These are phyloP conservation scores for Elsinoe ampelina DNA, from an alignment of 2,329 filamentous ascomycete genomes.

Conservation along the genomic window DNA sequence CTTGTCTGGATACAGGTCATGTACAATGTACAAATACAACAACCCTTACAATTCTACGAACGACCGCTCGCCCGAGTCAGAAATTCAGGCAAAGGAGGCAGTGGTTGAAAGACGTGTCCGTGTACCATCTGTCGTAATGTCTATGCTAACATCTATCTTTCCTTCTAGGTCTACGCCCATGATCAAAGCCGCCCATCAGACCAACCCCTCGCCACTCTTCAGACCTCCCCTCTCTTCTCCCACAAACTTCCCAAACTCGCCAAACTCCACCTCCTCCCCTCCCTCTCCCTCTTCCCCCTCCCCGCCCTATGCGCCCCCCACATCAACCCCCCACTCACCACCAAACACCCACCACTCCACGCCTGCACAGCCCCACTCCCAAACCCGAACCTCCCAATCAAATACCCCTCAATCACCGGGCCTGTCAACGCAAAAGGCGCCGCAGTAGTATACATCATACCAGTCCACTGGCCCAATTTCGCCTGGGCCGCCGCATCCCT, in stretches of 20 bases:
- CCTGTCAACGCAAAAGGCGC: constrained; percentile 38
- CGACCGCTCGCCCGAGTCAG: too few species aligned
- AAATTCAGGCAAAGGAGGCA: too few species aligned
- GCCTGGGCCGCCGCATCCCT: constrained; percentile 23
- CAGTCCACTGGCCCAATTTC: constrained; percentile 43
- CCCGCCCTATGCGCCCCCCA: constrained; percentile 19
- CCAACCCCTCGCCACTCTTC: too few species aligned
- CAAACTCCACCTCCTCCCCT: constrained; percentile 12
- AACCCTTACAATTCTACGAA: neutral
- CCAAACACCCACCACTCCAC: constrained; percentile 37
- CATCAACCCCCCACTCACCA: constrained; percentile 36
- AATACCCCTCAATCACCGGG: constrained; percentile 39
- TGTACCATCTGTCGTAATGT: too few species aligned
- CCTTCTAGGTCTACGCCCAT: too few species aligned
- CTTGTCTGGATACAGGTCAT: neutral
- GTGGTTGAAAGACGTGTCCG: too few species aligned
- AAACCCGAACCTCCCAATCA: constrained; percentile 32
- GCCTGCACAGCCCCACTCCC: constrained; percentile 39
- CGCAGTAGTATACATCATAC: constrained; percentile 43
- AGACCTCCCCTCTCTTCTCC: neutral
- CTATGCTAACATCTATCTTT: too few species aligned
- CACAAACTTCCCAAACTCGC: neutral
- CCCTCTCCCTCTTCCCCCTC: constrained; percentile 13
- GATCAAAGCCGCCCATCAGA: too few species aligned
- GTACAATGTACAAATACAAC: constrained; percentile 1